phyloP scores from a whole-genome alignment of 2,329 filamentous ascomycete genomes.

The Alternaria sp. region DNA sequence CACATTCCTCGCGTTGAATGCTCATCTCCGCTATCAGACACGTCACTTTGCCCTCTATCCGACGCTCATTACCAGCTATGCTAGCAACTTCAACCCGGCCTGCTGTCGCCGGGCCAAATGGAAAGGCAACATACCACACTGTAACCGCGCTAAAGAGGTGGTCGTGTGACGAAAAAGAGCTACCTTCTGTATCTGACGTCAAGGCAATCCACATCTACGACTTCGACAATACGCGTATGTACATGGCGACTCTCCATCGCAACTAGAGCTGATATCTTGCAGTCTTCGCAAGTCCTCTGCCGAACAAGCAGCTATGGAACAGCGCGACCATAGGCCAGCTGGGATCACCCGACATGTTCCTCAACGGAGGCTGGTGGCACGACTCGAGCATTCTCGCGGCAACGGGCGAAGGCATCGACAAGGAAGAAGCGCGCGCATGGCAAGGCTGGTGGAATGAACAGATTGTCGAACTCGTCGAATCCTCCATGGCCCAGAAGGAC shows the following conservation, averaged over 20 bases:
- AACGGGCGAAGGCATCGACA: constrained; percentile 82
- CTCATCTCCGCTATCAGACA: constrained; percentile 34
- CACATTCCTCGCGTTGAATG: constrained; percentile 28
- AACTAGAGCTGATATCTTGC: constrained; percentile 6
- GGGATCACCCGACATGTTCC: constrained; percentile 77
- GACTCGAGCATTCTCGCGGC: constrained; percentile 85
- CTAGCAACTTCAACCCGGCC: constrained; percentile 44
- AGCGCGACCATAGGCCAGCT: constrained; percentile 79
- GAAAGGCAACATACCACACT: constrained; percentile 58
- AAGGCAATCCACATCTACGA: constrained; percentile 92
- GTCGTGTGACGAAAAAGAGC: constrained; percentile 78
- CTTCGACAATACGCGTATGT: constrained; percentile 92
- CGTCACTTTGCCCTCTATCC: constrained; percentile 20
- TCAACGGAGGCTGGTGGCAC: constrained; percentile 97
- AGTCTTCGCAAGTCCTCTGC: constrained; percentile 92
- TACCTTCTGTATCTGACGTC: constrained; percentile 77
- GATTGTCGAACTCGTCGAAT: constrained; percentile 78
- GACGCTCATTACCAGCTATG: constrained; percentile 43
- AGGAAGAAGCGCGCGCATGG: constrained; percentile 86
- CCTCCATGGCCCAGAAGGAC: constrained; percentile 86
- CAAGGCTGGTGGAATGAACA: constrained; percentile 97
- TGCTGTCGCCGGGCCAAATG: constrained; percentile 38
- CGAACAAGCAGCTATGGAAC: constrained; percentile 89
- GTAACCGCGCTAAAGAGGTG: constrained; percentile 82
- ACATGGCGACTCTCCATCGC: constrained; percentile 5